Evolutionary conservation across 1,139 yeast species (phyloP), one percentile per base, ranked within the genome.

Genomic region (Lodderomyces metapsilosis): DNA sequence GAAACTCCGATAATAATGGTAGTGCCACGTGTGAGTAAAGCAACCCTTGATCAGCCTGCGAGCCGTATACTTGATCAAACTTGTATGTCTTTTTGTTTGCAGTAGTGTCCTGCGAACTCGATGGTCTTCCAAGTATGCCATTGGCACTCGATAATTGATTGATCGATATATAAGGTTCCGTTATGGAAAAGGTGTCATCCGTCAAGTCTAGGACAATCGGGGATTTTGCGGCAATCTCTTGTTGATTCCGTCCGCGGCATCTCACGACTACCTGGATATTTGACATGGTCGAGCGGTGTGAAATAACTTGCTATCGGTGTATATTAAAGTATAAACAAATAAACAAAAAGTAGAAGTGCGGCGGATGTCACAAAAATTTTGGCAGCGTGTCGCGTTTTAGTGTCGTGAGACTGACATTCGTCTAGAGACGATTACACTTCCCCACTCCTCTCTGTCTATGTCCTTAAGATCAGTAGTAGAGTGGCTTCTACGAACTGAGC

Each of bases 211-310:
- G 85, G 10, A 88, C 83, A 6, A 84, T 82, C 2, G 89, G 83
- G 40, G 89, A 81, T 51, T 84, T 85, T 12, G 85, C 80, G 23
- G 71, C 68, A 8, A 84, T 70, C 54, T 89, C 97, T 40, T 84
- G 76, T 32, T 75, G 71, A 52, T 80, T 88, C 36, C 98, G 71
- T 2, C 88, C 95, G 41, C 98, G 74, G 58, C 97, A 89, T 51
- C 98, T 77, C 20, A 89, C 95, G 2, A 87, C 87, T 20, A 91
- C 97, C 52, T 84, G 84, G 42, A 87, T 85, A 56, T 85, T 69
- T 30, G 71, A 62, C 70, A 66, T 63, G 12, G n/a, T n/a, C n/a
- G n/a, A n/a, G n/a, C n/a, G n/a, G n/a, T n/a, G n/a, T n/a, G n/a
- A n/a, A n/a, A n/a, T n/a, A n/a, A n/a, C n/a, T n/a, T n/a, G n/a